Base-by-base conservation (phyloP, 2,329 filamentous ascomycete genomes). In the Epichloe coenophiala region DNA sequence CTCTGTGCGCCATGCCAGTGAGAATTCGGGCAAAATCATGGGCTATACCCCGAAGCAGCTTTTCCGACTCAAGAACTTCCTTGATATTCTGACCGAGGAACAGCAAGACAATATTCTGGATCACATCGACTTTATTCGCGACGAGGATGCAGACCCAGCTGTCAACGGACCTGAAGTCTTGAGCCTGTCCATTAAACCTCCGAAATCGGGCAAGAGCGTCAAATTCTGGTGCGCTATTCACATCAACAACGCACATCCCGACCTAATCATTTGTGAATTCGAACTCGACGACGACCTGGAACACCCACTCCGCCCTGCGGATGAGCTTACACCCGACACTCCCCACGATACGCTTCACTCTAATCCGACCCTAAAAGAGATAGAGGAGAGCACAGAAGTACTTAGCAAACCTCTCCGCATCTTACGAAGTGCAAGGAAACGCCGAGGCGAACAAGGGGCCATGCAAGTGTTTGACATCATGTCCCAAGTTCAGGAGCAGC, bases 401-500 rank as follows among this genome's bases (percentile, higher is more conserved):
- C 70, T 77, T 46, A 93, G 85, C 65, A 86, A 82, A 56, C 88
- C 88, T 4, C 68, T 95, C n/a, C 75, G 88, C 38, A 79, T 93
- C 2, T 63, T 93, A 23, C 74, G 86, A 37, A 88, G 83, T 60
- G 85, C 87, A 0, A 77, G 87, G 9, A 87, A 86, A 60, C 74
- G 83, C 47, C 80, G 81, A 57, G 86, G 86, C 5, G 86, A 93
- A 60, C 85, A 87, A 44, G 84, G 84, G 5, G 86, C 86, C 0
- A 93, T 93, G 82, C 85, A 94, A 59, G 86, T 93, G 1, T 94
- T 94, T 65, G 89, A 88, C 64, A 89, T 95, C 56, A 86, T 95
- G 78, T 88, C 86, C 1, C 89, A 95, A 62, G 84, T 95, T 1
- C 88, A 95, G 62, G 88, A 95, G 58, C 89, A 95, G 63, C 71